These are phyloP conservation scores for Leishmania tarentolae DNA, from an alignment of 208 protist species.

Conservation along the genomic window DNA sequence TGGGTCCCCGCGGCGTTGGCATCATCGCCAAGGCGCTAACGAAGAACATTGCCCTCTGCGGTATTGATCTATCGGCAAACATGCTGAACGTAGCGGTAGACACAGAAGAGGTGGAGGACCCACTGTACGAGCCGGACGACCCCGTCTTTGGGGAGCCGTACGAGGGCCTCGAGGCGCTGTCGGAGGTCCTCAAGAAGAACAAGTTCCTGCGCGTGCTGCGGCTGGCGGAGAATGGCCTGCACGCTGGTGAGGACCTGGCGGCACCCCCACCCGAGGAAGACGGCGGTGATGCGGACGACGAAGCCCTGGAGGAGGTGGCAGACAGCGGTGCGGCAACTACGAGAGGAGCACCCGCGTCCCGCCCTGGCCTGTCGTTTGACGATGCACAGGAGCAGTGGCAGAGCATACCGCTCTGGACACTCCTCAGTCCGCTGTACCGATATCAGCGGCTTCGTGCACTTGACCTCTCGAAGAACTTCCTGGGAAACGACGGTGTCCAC, in stretches of 20 bases:
- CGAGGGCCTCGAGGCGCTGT: constrained; percentile 77
- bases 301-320: constrained; percentile 25
- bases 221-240: constrained; percentile 77
- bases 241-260: constrained; percentile 73
- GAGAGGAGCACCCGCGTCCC: background rate
- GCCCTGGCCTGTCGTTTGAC: constrained; percentile 12
- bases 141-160: constrained; percentile 82
- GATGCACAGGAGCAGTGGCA: constrained; percentile 52
- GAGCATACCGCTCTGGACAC: constrained; percentile 71
- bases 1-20: constrained; percentile 79
- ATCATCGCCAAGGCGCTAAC: constrained; percentile 87
- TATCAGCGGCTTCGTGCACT: constrained; percentile 78
- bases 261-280: constrained; percentile 43
- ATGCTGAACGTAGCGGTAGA: constrained; percentile 35
- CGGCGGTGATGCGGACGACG: constrained; percentile 45
- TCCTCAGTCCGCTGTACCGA: constrained; percentile 68
- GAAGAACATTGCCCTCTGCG: constrained; percentile 76
- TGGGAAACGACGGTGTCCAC: constrained; percentile 63
- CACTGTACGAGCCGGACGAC: constrained; percentile 72
- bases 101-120: constrained; percentile 71
- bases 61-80: constrained; percentile 80
- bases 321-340: background rate
- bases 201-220: constrained; percentile 86
- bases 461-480: constrained; percentile 75
- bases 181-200: constrained; percentile 90